phyloP scores from a whole-genome alignment of 108 stramenopile species.

The Nannochloropsis salina region DNA sequence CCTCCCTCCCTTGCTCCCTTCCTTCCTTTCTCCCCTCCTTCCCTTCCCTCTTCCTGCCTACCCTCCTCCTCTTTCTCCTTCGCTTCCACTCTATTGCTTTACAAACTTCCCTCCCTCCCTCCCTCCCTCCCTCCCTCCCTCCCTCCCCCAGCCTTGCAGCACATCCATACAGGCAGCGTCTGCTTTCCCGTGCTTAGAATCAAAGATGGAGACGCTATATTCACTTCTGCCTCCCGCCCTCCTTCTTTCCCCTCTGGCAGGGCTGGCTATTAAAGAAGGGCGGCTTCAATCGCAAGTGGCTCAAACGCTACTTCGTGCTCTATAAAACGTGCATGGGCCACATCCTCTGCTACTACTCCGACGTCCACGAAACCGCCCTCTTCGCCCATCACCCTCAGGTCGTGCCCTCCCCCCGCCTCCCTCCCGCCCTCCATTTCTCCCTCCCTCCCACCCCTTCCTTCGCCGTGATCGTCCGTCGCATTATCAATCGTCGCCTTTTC shows the following conservation, averaged over 20 bases:
- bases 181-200: not conserved
- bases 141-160: not conserved
- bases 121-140: not conserved
- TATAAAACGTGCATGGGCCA: slow-evolving; percentile 46
- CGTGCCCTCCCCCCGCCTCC: not conserved
- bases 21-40: not conserved
- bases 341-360: slow-evolving; percentile 47
- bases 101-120: not conserved
- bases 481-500: too few species aligned
- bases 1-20: too few species aligned
- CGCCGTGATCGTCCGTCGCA: not conserved
- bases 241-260: slow-evolving; percentile 24
- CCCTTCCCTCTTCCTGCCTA: not conserved
- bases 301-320: slow-evolving; percentile 48
- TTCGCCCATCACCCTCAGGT: slow-evolving; percentile 23
- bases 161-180: not conserved
- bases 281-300: slow-evolving; percentile 37
- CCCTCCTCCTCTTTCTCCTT: not conserved
- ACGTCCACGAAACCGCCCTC: slow-evolving; percentile 37
- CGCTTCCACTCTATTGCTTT: not conserved
- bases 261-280: slow-evolving; percentile 50
- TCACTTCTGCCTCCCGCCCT: not conserved
- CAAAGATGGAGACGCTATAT: not conserved
- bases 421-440: not conserved
- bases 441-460: not conserved